Evolutionary conservation across 768 basidiomycete species (phyloP).

Genomic region (Termitomyces heimii): DNA sequence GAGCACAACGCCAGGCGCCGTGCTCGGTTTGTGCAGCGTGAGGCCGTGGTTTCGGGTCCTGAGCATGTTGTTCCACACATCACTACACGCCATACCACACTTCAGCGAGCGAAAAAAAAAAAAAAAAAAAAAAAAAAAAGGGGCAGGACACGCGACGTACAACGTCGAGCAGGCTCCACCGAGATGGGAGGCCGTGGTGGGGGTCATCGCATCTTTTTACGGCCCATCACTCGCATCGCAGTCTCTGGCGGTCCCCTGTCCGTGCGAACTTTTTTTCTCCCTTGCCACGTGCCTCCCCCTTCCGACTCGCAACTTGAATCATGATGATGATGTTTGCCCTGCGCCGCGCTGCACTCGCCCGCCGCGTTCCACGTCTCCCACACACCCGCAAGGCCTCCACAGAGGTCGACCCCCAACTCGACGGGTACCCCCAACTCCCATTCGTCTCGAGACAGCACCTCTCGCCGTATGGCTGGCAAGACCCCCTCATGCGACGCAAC

Average conservation of each 20-base stretch:
- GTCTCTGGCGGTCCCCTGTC: slow-evolving; percentile 11
- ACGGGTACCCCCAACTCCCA: slow-evolving; percentile 70
- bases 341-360: slow-evolving; percentile 27
- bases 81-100: too few species aligned
- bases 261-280: slow-evolving; percentile 12
- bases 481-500: slow-evolving; percentile 70
- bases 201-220: slow-evolving; percentile 20
- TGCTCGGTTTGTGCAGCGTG: slow-evolving; percentile 48
- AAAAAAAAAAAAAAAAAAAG: too few species aligned
- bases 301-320: slow-evolving; percentile 12
- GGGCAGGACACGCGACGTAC: slow-evolving; percentile 29
- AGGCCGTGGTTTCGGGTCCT: slow-evolving; percentile 39
- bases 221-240: slow-evolving; percentile 24
- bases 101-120: too few species aligned
- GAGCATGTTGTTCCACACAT: slow-evolving; percentile 71
- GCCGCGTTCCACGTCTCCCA: slow-evolving; percentile 5
- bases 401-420: slow-evolving; percentile 60
- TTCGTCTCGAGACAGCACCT: slow-evolving; percentile 59
- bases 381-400: slow-evolving; percentile 27
- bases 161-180: slow-evolving; percentile 45
- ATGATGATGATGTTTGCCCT: slow-evolving; percentile 37
- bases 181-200: slow-evolving; percentile 37
- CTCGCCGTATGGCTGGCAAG: slow-evolving; percentile 68
- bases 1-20: slow-evolving; percentile 47
- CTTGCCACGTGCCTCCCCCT: slow-evolving; percentile 10